Conservation (phyloP, 345 rosid species). For the Citrus unshiu region DNA sequence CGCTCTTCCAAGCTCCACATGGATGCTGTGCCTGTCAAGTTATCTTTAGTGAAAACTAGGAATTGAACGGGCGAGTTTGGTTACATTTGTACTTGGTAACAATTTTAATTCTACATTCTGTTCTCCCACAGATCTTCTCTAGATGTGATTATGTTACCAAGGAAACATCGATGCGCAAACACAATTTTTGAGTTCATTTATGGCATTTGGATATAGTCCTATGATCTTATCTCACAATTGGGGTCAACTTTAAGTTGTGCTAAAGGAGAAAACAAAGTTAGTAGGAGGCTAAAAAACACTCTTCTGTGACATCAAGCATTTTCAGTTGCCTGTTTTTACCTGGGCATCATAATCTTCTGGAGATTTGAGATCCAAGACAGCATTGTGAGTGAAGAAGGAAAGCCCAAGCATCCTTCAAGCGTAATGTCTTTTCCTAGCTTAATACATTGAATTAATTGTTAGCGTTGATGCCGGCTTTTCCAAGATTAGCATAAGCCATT, state of each 20-base stretch:
- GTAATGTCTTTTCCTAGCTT: no score
- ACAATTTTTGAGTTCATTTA: background rate
- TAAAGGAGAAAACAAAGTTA: background rate
- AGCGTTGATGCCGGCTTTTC: background rate
- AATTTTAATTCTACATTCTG: background rate
- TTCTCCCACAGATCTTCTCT: background rate
- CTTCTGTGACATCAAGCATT: background rate
- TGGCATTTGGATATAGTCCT: background rate
- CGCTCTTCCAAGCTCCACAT: background rate
- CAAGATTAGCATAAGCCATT: background rate
- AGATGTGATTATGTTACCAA: conserved; percentile 10
- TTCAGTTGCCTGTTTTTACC: background rate
- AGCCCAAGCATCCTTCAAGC: background rate
- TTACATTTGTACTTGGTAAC: background rate
- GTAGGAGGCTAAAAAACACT: background rate
- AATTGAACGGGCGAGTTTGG: background rate
- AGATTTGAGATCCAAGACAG: background rate
- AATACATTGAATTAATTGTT: background rate
- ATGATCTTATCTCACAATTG: background rate
- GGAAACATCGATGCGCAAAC: background rate
- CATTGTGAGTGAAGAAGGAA: background rate
- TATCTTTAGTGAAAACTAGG: background rate
- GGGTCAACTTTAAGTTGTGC: background rate
- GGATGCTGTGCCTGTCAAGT: background rate
- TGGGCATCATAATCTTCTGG: background rate